phyloP scores from a whole-genome alignment of 2,329 filamentous ascomycete species.

The Graphiopsis chlorocephala region DNA sequence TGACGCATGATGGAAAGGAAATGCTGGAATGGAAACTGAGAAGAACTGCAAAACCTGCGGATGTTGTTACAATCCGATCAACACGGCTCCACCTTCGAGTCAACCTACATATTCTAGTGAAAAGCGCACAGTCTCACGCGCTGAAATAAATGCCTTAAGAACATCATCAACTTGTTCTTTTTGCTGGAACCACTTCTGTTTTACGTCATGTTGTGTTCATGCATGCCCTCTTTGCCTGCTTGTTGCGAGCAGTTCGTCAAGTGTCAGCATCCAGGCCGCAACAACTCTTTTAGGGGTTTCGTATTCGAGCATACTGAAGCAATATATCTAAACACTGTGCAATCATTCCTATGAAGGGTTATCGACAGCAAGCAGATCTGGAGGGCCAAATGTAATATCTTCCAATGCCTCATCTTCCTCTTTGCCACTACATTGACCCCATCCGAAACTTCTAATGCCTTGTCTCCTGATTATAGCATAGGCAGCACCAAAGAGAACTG shows the following conservation, averaged over 20 bases:
- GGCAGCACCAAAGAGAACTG: constrained; percentile 22
- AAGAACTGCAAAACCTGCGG: neutral
- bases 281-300: too few species aligned
- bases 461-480: constrained; percentile 20
- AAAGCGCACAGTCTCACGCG: neutral
- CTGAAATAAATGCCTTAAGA: neutral
- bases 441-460: constrained; percentile 22
- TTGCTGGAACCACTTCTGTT: neutral
- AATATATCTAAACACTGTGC: neutral
- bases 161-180: neutral
- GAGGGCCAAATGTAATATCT: neutral
- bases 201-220: neutral
- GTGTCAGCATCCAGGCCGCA: neutral
- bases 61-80: neutral
- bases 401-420: neutral
- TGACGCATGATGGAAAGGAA: neutral
- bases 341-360: neutral
- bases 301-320: neutral
- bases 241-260: neutral
- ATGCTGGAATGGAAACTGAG: neutral
- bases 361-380: neutral
- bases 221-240: neutral
- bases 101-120: neutral
- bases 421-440: constrained; percentile 16
- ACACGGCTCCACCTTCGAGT: neutral